Evolutionary conservation across 257 asterid genomes (phyloP), one percentile per base, ranked within the genome.

Genomic region (Petunia secreta): DNA sequence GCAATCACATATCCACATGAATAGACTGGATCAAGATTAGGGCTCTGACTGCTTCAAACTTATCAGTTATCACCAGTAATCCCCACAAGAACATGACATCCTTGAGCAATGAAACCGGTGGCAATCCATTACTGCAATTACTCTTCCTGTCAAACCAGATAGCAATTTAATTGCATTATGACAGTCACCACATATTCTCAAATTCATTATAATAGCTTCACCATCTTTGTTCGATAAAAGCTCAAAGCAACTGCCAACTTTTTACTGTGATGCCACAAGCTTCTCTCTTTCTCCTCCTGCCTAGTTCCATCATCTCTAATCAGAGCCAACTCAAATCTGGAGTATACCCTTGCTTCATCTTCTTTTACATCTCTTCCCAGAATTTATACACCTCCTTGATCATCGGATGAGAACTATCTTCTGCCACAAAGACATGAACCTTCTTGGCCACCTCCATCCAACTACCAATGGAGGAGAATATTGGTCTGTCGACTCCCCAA

Each of bases 101-200:
- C 85, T 83, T 88, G 79, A 92, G 82, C 86, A 84, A 81, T 92
- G 97, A 85, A 92, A 91, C 80, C 95, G 91, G 57, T 90, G 87
- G 68, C 91, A 91, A 85, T 92, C 97, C 83, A 94, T 85, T 16
- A 91, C 86, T 2, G 89, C 91, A 43, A 92, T 90, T 74, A 86
- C 97, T 81, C 94, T 86, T 75, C 68, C 52, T 5, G 91, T 82
- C 50, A 91, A 75, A 57, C 67, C 84, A 79, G 97, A 88, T 79
- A 93, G 48, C 46, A 89, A 54, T 85, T 90, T 91, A 53, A 91
- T 85, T 55, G 92, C 89, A 77, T 83, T 90, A 75, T 90, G 95
- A 82, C 92, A 93, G 75, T 91, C 97, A 55, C 86, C 91, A 75
- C 97, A 93, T 62, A 93, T 90, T 81, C 94, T 91, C 87, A 91